Base-by-base conservation (phyloP, 805 yeast genomes). In the Ascoidea rubescens region DNA sequence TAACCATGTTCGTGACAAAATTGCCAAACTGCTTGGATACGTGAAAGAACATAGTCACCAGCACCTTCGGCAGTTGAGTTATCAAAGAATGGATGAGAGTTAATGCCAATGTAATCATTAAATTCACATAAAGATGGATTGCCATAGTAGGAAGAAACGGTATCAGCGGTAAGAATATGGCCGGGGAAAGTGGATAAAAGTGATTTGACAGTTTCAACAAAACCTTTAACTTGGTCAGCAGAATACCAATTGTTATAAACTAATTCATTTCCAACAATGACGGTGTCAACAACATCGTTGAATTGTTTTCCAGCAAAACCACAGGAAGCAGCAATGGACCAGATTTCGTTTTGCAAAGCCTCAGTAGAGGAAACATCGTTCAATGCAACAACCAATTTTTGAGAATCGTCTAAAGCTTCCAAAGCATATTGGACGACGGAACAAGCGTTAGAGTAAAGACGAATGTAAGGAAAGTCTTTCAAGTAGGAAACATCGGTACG, bases 391-490 rank as follows among this genome's bases (percentile, higher is more conserved):
- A 79, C 79, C 37, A 81, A 53, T 57, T 74, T 68, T 61, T 80
- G 85, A 45, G 59, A 53, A 2, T 78, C 67, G 2, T 66, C 57
- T 63, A 78, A 71, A 44, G 74, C 69, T 17, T 74, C 70, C 56
- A 79, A 64, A 42, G 79, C 75, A 56, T 73, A 71, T 51, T 77
- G 72, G 53, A 81, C 72, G 53, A 78, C 76, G 49, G 71, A 67
- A 64, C 87, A 81, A 64, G 80, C 87, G 50, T 82, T 79, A 48
- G 79, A 75, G 63, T 81, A 81, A 45, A 81, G 67, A 65, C 87
- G 71, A 60, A 81, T 78, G 56, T 78, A 51, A 46, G 71, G 73
- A 61, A 68, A 79, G 47, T 67, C 69, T 16, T 71, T 52, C 52
- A 81, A 69, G 57, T 59, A 56, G 42, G 62, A 63, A 50, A 81